Conservation (phyloP, 2,329 filamentous ascomycete genomes). For the Onygena corvina region DNA sequence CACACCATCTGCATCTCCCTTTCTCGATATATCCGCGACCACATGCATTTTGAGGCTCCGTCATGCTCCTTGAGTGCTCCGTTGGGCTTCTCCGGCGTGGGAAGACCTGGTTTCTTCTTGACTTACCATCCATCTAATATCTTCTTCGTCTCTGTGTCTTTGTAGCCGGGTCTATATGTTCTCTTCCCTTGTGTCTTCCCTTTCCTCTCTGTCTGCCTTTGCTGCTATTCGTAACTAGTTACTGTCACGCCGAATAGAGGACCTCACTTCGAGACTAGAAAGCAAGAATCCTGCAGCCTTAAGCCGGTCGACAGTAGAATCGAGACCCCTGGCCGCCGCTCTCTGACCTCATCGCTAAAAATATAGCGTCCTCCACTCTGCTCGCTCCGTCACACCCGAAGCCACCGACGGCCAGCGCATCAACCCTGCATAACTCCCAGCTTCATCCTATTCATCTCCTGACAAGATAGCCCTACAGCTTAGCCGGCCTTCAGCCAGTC, state of each 20-base stretch:
- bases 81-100: neutral
- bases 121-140: neutral
- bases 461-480: too few relatives aligned
- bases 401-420: neutral
- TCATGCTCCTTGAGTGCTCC: neutral
- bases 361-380: too few relatives aligned
- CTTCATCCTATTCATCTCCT: too few relatives aligned
- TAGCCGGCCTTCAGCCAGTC: too few relatives aligned
- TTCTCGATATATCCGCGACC: constrained; percentile 8
- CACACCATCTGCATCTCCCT: constrained; percentile 9
- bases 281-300: too few relatives aligned
- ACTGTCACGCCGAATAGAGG: too few relatives aligned
- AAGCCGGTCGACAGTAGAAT: too few relatives aligned
- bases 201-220: too few relatives aligned
- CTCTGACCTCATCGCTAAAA: too few relatives aligned
- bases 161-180: neutral
- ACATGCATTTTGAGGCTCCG: constrained; percentile 8
- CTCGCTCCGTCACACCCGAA: neutral
- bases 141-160: neutral
- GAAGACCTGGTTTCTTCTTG: neutral
- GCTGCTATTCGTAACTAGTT: too few relatives aligned
- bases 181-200: neutral
- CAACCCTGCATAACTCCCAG: neutral
- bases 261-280: too few relatives aligned
- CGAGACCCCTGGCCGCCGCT: too few relatives aligned